Evolutionary conservation across 495 filamentous ascomycete species (phyloP).

Genomic region (Hypoxylon fuscum): DNA sequence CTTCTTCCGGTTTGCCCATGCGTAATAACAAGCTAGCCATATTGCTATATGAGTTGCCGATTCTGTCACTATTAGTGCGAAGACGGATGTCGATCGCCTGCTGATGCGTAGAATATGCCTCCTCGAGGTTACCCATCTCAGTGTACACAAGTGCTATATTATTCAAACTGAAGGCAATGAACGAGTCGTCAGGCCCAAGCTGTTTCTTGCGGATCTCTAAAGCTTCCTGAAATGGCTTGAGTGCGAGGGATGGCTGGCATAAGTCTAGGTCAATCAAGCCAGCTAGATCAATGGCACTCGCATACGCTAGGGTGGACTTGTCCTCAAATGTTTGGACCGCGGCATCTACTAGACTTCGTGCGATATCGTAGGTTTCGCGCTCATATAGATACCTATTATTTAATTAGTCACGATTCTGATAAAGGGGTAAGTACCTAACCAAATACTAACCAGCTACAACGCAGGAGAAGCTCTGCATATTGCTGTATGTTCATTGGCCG

Average conservation of each 20-base stretch:
- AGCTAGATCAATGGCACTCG: constrained; percentile 43
- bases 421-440: constrained; percentile 24
- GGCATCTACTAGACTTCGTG: constrained; percentile 26
- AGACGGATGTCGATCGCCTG: constrained; percentile 41
- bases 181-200: constrained; percentile 21
- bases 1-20: constrained; percentile 26
- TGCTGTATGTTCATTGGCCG: neutral
- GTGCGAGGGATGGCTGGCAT: constrained; percentile 26
- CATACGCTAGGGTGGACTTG: constrained; percentile 38
- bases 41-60: constrained; percentile 46
- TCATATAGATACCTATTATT: constrained; percentile 45
- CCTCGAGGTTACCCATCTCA: constrained; percentile 29
- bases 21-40: constrained; percentile 38
- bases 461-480: constrained; percentile 39
- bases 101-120: constrained; percentile 34
- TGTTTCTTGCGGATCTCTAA: constrained; percentile 29
- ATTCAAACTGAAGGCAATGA: constrained; percentile 35
- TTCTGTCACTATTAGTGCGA: constrained; percentile 30
- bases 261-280: constrained; percentile 43
- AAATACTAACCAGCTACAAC: constrained; percentile 40
- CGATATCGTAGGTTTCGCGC: constrained; percentile 39
- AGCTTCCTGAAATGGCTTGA: constrained; percentile 36
- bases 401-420: neutral
- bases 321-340: constrained; percentile 36
- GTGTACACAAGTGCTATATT: constrained; percentile 42